Conservation (phyloP, 2,329 filamentous ascomycete genomes). For the Aspergillus ruber region DNA sequence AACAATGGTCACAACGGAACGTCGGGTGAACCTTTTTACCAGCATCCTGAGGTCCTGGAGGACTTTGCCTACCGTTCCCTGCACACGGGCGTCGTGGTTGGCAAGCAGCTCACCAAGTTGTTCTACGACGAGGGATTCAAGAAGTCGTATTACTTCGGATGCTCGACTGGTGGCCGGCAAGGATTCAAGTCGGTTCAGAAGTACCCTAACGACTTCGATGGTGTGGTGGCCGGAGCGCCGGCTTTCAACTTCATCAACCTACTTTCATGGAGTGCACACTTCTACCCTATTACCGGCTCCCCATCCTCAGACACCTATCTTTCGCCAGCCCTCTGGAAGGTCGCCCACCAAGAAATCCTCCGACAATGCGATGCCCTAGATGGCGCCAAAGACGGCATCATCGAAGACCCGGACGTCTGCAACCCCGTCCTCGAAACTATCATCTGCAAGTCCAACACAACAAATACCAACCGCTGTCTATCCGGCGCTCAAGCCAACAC, state of each 20-base stretch:
- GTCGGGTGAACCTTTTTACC: slow-evolving; percentile 41
- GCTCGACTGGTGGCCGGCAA: slow-evolving; percentile 45
- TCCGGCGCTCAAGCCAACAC: slow-evolving; percentile 24
- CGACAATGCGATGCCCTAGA: slow-evolving; percentile 28
- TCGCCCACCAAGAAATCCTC: slow-evolving; percentile 32
- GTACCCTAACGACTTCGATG: slow-evolving; percentile 45
- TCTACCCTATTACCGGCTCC: slow-evolving; percentile 37
- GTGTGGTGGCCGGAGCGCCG: slow-evolving; percentile 41
- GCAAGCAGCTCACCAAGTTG: slow-evolving; percentile 34
- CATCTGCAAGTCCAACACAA: slow-evolving; percentile 19
- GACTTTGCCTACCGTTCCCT: slow-evolving; percentile 45
- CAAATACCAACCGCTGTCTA: slow-evolving; percentile 21
- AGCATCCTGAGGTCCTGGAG: slow-evolving; percentile 40
- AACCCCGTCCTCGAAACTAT: slow-evolving; percentile 25
- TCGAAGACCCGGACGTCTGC: slow-evolving; percentile 33
- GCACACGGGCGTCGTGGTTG: slow-evolving; percentile 35
- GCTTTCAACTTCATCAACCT: slow-evolving; percentile 41
- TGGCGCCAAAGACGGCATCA: slow-evolving; percentile 28
- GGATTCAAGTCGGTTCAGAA: slow-evolving; percentile 41
- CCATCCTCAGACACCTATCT: slow-evolving; percentile 26
- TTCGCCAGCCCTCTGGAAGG: slow-evolving; percentile 21
- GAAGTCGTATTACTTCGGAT: slow-evolving; percentile 46
- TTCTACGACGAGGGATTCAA: slow-evolving; percentile 35
- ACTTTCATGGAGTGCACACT: slow-evolving; percentile 38
- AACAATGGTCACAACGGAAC: slow-evolving; percentile 48